Evolutionary conservation across 441 rosid species (phyloP).

Genomic region (Pelargonium exstipulatum): DNA sequence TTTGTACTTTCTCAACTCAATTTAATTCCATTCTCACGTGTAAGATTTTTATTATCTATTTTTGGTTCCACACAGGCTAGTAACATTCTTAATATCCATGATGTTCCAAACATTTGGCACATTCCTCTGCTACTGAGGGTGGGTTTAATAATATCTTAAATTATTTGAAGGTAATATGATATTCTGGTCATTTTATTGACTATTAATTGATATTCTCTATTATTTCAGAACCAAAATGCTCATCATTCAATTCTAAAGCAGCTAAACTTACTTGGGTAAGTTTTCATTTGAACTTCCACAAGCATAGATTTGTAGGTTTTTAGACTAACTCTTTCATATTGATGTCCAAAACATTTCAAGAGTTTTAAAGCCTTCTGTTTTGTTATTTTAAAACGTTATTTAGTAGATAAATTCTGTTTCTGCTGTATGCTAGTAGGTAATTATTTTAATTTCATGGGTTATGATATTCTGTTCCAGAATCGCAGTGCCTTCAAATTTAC

Average conservation of each 20-base stretch:
- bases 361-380: no score
- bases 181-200: slow-evolving; percentile 14
- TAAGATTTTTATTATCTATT: slow-evolving; percentile 20
- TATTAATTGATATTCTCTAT: slow-evolving; percentile 18
- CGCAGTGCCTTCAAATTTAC: slow-evolving; percentile 48
- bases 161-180: slow-evolving; percentile 14
- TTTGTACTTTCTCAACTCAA: slow-evolving; percentile 6
- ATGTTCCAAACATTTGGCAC: slow-evolving; percentile 80
- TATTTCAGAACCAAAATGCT: slow-evolving; percentile 61
- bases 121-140: slow-evolving; percentile 64
- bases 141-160: slow-evolving; percentile 28
- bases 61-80: slow-evolving; percentile 38
- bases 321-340: neutral
- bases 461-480: slow-evolving; percentile 39
- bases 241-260: slow-evolving; percentile 56
- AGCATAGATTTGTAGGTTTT: neutral
- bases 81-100: slow-evolving; percentile 64
- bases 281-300: slow-evolving; percentile 17
- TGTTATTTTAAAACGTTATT: no score
- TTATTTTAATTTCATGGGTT: slow-evolving; percentile 16
- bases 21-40: slow-evolving; percentile 13
- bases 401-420: no score
- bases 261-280: slow-evolving; percentile 52
- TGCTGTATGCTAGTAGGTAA: slow-evolving; percentile 6
- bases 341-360: no score